These are phyloP conservation scores for Lactarius deliciosus DNA, from an alignment of 768 basidiomycete genomes.

Conservation along the genomic window DNA sequence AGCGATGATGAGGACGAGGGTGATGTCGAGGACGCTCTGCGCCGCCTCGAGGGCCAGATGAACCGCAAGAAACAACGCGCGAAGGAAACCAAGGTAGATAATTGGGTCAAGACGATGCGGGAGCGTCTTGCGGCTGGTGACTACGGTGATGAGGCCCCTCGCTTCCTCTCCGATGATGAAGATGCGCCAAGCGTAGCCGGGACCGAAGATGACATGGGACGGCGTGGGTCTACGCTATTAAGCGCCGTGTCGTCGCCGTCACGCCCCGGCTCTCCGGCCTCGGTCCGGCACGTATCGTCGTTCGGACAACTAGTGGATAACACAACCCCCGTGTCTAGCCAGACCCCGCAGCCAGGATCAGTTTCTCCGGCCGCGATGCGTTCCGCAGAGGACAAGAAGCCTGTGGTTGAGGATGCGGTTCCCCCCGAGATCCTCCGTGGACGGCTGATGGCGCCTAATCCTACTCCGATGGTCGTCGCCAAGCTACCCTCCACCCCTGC, in stretches of 20 bases:
- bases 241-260: conserved; percentile 22
- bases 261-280: conserved; percentile 24
- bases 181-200: conserved; percentile 25
- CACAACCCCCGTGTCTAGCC: conserved; percentile 15
- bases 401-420: conserved; percentile 58
- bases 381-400: conserved; percentile 46
- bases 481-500: conserved; percentile 36
- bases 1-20: conserved; percentile 75
- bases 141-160: conserved; percentile 60
- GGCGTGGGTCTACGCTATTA: conserved; percentile 8
- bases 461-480: conserved; percentile 32
- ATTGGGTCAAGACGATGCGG: conserved; percentile 74
- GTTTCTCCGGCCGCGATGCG: not conserved
- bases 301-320: conserved; percentile 16
- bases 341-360: not conserved
- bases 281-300: conserved; percentile 24
- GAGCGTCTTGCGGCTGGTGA: conserved; percentile 64
- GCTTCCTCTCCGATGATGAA: conserved; percentile 52
- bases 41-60: conserved; percentile 82
- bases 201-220: not conserved
- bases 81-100: conserved; percentile 74
- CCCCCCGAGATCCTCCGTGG: conserved; percentile 66
- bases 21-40: conserved; percentile 79
- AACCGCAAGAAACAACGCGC: conserved; percentile 69
- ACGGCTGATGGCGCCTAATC: conserved; percentile 42